Conservation (phyloP, 768 basidiomycete genomes). For the Leccinum sublutescens region DNA sequence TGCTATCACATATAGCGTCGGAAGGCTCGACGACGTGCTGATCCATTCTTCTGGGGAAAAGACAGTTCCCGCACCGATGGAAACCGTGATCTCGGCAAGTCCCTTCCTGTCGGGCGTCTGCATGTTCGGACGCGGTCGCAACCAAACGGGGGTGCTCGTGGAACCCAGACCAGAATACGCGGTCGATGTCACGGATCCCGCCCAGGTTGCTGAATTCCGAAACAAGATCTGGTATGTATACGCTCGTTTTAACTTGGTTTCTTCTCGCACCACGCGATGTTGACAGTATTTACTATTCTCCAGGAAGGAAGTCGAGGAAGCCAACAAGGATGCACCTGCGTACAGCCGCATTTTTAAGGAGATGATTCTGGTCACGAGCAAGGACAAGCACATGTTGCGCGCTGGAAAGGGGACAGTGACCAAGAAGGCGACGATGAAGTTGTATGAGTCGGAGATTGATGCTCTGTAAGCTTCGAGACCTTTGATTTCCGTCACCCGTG, state of each 20-base stretch:
- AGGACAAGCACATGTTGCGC: conserved; percentile 43
- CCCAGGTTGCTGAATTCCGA: conserved; percentile 31
- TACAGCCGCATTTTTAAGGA: conserved; percentile 50
- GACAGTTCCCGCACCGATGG: conserved; percentile 35
- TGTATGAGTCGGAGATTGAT: conserved; percentile 48
- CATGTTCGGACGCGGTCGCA: conserved; percentile 40
- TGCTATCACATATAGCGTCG: conserved; percentile 28
- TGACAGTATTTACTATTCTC: background rate
- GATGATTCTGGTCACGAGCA: conserved; percentile 46
- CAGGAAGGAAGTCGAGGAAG: conserved; percentile 42
- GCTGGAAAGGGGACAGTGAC: conserved; percentile 47
- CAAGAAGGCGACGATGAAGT: conserved; percentile 37
- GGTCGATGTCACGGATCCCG: conserved; percentile 31
- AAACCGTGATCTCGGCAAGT: conserved; percentile 22
- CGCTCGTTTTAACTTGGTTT: background rate
- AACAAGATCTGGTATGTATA: conserved; percentile 39
- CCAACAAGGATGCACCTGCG: conserved; percentile 39
- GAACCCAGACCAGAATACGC: conserved; percentile 33
- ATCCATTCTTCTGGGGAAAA: conserved; percentile 34
- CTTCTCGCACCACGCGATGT: no score
- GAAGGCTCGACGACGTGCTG: conserved; percentile 38
- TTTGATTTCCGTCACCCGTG: background rate
- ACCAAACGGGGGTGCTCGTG: conserved; percentile 29
- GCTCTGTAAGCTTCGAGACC: conserved; percentile 32
- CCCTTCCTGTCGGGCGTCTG: conserved; percentile 31